A percentile compares a stretch with the other conserved stretches of the same genome.
These are phyloP conservation scores for Oryza brachyantha DNA, from an alignment of 176 grass and related monocot genomes.

Conservation along the genomic window DNA sequence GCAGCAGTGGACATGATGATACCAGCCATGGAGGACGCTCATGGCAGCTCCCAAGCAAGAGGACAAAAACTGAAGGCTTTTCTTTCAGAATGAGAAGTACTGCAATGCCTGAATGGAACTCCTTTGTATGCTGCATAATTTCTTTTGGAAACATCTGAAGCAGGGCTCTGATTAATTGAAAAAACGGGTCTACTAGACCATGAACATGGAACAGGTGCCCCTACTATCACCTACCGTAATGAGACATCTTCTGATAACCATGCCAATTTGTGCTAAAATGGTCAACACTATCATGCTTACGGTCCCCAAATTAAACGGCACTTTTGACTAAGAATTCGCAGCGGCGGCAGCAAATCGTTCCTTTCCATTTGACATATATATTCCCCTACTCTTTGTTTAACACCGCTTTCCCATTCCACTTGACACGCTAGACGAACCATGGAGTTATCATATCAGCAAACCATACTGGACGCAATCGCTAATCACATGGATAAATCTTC, in stretches of 20 bases:
- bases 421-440: slow-evolving; percentile 10
- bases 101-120: background rate
- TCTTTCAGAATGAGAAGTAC: background rate
- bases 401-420: slow-evolving; percentile 8
- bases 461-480: slow-evolving; percentile 20
- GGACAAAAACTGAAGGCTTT: background rate
- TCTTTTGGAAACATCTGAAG: background rate
- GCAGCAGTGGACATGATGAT: slow-evolving; percentile 24
- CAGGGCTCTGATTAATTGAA: background rate
- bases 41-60: slow-evolving; percentile 8
- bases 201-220: background rate
- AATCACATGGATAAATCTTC: slow-evolving; percentile 50
- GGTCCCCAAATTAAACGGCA: background rate
- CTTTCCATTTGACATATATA: slow-evolving; percentile 35
- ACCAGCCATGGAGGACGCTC: slow-evolving; percentile 13
- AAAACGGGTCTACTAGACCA: background rate
- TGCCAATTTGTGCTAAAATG: background rate
- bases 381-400: slow-evolving; percentile 6
- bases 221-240: background rate
- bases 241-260: background rate
- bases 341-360: slow-evolving; percentile 31
- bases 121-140: background rate
- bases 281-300: slow-evolving; percentile 10
- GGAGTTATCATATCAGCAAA: slow-evolving; percentile 32
- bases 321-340: slow-evolving; percentile 36